Evolutionary conservation across 1,139 yeast species (phyloP).

Genomic region (Barnettozyma hawaiiensis): DNA sequence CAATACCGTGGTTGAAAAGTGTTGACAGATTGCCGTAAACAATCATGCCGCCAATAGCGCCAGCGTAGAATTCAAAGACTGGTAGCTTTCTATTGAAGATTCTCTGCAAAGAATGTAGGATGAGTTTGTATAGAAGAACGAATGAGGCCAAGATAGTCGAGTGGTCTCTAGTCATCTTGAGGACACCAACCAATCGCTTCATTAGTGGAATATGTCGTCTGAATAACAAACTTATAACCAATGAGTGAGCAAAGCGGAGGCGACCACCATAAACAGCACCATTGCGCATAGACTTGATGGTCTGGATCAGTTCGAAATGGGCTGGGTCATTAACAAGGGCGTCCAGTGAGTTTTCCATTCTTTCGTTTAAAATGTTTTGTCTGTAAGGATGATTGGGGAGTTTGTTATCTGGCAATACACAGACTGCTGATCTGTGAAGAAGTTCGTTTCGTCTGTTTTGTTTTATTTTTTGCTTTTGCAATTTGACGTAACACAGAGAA

Average conservation of each 20-base stretch:
- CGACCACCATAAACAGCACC: constrained; percentile 71
- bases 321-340: constrained; percentile 16
- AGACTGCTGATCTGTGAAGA: background rate
- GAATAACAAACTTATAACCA: constrained; percentile 57
- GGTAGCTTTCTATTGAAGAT: constrained; percentile 8
- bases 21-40: constrained; percentile 24
- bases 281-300: constrained; percentile 24
- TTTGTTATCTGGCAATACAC: too few species aligned
- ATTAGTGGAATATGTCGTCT: constrained; percentile 40
- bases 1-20: constrained; percentile 37
- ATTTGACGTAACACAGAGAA: too few species aligned
- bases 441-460: too few species aligned
- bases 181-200: constrained; percentile 44
- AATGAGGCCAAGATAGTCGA: constrained; percentile 62
- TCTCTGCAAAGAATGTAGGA: constrained; percentile 26
- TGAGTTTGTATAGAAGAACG: constrained; percentile 55
- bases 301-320: constrained; percentile 18
- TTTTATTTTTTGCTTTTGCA: background rate
- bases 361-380: too few species aligned
- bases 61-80: constrained; percentile 49
- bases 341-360: constrained; percentile 5
- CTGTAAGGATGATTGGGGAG: too few species aligned
- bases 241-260: constrained; percentile 67
- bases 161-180: constrained; percentile 58
- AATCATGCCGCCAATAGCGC: constrained; percentile 52